A percentile compares a stretch with the other conserved stretches of the same genome.
Conservation (phyloP, 1,284 basidiomycete genomes). For the Cerioporus squamosus region DNA sequence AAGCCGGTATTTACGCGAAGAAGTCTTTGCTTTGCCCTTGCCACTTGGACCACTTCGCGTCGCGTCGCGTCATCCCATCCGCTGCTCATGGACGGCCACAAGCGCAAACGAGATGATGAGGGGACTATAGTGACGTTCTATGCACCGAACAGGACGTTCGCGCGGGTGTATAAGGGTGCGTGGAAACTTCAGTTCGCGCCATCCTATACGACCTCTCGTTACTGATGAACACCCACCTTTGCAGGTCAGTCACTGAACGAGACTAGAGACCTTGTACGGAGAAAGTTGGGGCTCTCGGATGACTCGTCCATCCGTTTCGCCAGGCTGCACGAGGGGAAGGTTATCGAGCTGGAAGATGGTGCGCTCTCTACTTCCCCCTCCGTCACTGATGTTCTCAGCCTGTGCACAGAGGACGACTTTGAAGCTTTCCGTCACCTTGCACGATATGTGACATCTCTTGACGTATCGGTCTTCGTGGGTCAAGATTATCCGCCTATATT, state of each 20-base stretch:
- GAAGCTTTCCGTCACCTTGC: slow-evolving; percentile 64
- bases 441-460: slow-evolving; percentile 38
- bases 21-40: not conserved
- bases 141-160: slow-evolving; percentile 31
- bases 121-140: slow-evolving; percentile 33
- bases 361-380: slow-evolving; percentile 25
- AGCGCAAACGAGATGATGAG: slow-evolving; percentile 49
- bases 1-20: slow-evolving; percentile 11
- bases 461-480: slow-evolving; percentile 43
- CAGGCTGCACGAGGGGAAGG: slow-evolving; percentile 56
- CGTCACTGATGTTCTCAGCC: not conserved
- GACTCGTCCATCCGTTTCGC: slow-evolving; percentile 50
- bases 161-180: slow-evolving; percentile 35
- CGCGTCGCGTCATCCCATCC: slow-evolving; percentile 6
- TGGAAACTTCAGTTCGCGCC: not conserved
- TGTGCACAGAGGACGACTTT: slow-evolving; percentile 69
- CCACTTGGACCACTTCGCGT: not conserved
- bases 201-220: not conserved
- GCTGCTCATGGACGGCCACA: slow-evolving; percentile 42
- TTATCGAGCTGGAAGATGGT: slow-evolving; percentile 77
- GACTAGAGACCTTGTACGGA: slow-evolving; percentile 57
- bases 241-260: slow-evolving; percentile 64
- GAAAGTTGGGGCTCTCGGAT: slow-evolving; percentile 57
- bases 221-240: not conserved
- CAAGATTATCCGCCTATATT: slow-evolving; percentile 2